Evolutionary conservation across 1,139 yeast genomes (phyloP).

Genomic region (Candida gigantensis): DNA sequence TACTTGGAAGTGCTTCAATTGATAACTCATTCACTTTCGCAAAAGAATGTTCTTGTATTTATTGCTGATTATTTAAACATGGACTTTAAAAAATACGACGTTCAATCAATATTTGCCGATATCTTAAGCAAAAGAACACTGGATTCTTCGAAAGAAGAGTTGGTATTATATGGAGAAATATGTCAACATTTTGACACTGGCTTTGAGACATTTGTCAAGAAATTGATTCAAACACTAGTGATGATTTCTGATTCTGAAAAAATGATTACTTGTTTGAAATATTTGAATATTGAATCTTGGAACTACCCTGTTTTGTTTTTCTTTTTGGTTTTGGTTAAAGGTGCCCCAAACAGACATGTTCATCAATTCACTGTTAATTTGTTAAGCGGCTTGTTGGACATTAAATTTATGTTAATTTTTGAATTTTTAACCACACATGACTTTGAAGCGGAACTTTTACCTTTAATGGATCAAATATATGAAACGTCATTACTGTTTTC

Average conservation of each 20-base stretch:
- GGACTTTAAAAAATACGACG: constrained; percentile 12
- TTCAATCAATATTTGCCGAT: constrained; percentile 20
- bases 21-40: constrained; percentile 25
- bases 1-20: constrained; percentile 23
- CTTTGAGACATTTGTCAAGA: constrained; percentile 32
- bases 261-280: constrained; percentile 22
- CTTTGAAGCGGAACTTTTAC: constrained; percentile 11
- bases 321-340: constrained; percentile 32
- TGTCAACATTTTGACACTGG: constrained; percentile 24
- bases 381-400: constrained; percentile 4
- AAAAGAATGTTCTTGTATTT: constrained; percentile 22
- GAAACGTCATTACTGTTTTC: constrained; percentile 1
- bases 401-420: constrained; percentile 7
- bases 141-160: constrained; percentile 21
- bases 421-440: constrained; percentile 13
- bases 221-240: constrained; percentile 37
- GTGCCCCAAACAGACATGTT: constrained; percentile 35
- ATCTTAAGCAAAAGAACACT: constrained; percentile 20
- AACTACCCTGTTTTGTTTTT: constrained; percentile 30
- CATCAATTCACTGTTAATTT: constrained; percentile 19
- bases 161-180: constrained; percentile 26
- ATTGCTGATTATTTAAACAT: constrained; percentile 20
- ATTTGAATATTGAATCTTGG: constrained; percentile 32
- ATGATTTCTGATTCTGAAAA: constrained; percentile 26
- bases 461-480: constrained; percentile 8